Evolutionary conservation across 805 yeast genomes (phyloP).

Genomic region (Barnettozyma pratensis): DNA sequence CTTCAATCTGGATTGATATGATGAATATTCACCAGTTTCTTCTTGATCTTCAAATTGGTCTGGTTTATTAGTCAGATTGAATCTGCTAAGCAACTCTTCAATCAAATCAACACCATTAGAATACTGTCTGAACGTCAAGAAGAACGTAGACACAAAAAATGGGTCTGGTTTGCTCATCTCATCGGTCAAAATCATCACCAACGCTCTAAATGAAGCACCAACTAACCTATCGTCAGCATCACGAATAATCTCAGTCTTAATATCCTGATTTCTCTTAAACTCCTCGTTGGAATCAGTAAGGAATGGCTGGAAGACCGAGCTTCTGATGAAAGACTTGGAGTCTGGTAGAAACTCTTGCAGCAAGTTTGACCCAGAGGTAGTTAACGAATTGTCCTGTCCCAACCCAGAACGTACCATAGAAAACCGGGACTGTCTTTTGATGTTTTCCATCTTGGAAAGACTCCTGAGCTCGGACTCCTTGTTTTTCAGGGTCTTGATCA

Average conservation of each 20-base stretch:
- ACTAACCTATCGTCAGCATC: conserved; percentile 47
- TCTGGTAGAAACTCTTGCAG: conserved; percentile 32
- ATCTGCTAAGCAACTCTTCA: conserved; percentile 61
- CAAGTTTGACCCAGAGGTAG: conserved; percentile 28
- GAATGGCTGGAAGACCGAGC: conserved; percentile 33
- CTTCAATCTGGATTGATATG: conserved; percentile 34
- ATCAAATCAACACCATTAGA: conserved; percentile 61
- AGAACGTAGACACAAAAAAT: conserved; percentile 66
- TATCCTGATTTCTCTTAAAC: conserved; percentile 12
- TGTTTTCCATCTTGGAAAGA: conserved; percentile 13
- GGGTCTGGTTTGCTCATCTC: conserved; percentile 59
- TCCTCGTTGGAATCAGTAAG: conserved; percentile 24
- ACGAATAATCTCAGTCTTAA: conserved; percentile 43
- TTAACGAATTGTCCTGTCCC: conserved; percentile 16
- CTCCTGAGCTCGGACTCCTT: conserved; percentile 24
- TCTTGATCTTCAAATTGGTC: conserved; percentile 28
- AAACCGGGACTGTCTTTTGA: conserved; percentile 28
- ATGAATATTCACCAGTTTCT: conserved; percentile 33
- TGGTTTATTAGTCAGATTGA: conserved; percentile 43
- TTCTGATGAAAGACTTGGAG: conserved; percentile 30
- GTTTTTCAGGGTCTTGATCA: conserved; percentile 38
- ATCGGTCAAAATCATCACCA: conserved; percentile 61
- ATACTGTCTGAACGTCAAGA: conserved; percentile 71
- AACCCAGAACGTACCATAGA: conserved; percentile 31
- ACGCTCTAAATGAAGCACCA: conserved; percentile 69